Conservation (phyloP, 768 basidiomycete species). For the Auriculariales sp. region DNA sequence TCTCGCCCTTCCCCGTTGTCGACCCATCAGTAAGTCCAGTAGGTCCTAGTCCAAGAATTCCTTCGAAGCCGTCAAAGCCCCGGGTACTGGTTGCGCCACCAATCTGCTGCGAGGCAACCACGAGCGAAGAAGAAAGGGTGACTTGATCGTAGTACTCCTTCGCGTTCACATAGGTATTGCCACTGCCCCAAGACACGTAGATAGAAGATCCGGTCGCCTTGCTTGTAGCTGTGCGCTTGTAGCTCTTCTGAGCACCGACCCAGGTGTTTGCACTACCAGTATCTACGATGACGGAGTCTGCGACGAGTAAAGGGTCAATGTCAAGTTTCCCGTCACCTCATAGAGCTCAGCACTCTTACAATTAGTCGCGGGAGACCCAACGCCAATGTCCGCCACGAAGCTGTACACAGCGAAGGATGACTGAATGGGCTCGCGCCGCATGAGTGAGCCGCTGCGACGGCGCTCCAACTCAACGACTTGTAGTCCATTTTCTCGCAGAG, state of each 20-base stretch:
- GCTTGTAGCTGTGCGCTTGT: not conserved
- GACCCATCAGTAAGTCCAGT: not conserved
- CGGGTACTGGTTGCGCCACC: not conserved
- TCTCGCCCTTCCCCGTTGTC: not conserved
- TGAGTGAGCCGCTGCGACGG: too few species aligned
- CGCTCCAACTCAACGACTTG: too few species aligned
- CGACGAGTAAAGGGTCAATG: too few species aligned
- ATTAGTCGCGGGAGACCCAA: too few species aligned
- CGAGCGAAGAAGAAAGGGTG: not conserved
- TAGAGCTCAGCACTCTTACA: too few species aligned
- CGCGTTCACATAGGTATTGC: not conserved
- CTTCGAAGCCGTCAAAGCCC: not conserved
- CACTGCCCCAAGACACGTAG: not conserved
- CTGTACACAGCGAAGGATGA: too few species aligned
- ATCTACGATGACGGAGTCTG: not conserved
- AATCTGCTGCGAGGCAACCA: not conserved
- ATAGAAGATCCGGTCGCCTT: not conserved
- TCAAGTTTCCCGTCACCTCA: too few species aligned
- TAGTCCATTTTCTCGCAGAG: too few species aligned
- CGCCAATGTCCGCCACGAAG: too few species aligned
- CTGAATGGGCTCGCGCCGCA: too few species aligned
- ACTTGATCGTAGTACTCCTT: not conserved
- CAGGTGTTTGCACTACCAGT: slow-evolving; percentile 2
- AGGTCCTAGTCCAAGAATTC: not conserved
- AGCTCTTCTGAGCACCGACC: not conserved